phyloP scores from a whole-genome alignment of 2,329 filamentous ascomycete species.

The Rhynchosporium graminicola region DNA sequence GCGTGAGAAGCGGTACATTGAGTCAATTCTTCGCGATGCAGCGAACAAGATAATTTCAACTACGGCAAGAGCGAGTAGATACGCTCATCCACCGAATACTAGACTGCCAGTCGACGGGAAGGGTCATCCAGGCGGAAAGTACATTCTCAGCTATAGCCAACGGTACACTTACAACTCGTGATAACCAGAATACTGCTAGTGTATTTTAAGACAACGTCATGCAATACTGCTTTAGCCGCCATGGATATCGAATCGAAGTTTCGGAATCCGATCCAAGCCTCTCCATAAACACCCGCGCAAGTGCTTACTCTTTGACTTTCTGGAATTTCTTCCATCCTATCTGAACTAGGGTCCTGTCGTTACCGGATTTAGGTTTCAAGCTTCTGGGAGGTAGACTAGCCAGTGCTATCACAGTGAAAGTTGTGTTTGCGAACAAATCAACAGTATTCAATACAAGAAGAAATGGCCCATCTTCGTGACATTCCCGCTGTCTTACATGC shows the following conservation, averaged over 20 bases:
- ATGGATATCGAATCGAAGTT: not conserved
- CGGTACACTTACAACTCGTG: not conserved
- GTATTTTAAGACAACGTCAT: not conserved
- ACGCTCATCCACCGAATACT: not conserved
- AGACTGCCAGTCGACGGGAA: not conserved
- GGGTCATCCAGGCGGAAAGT: not conserved
- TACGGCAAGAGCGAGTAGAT: not conserved
- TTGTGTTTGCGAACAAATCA: not conserved
- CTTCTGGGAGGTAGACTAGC: not conserved
- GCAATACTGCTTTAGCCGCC: not conserved
- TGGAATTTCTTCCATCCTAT: not conserved
- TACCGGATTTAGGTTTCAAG: not conserved
- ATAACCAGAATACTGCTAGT: not conserved
- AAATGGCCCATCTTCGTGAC: not conserved
- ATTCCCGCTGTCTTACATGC: not conserved
- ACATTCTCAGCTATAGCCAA: not conserved
- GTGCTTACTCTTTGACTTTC: not conserved
- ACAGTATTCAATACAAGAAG: not conserved
- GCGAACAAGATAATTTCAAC: not conserved
- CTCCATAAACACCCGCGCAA: not conserved
- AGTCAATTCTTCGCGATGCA: slow-evolving; percentile 1
- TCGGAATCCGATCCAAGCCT: not conserved
- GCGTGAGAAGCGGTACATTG: not conserved
- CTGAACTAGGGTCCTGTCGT: not conserved
- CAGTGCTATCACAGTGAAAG: not conserved